Evolutionary conservation across 805 yeast genomes (phyloP), one percentile per base, ranked within the genome.

Genomic region (Phaffomyces antillensis): DNA sequence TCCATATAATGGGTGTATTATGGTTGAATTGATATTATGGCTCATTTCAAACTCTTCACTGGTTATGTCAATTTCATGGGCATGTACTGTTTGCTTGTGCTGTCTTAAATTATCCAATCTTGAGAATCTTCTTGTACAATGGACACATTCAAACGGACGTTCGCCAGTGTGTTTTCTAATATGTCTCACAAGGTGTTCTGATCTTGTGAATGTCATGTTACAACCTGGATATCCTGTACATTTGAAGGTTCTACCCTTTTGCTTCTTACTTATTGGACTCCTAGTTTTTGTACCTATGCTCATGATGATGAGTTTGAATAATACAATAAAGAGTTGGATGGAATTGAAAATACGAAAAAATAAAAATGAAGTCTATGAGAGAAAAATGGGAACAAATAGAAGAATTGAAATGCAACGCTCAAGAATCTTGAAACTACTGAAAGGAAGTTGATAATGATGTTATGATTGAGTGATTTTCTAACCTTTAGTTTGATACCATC

Each of bases 81-180:
- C 79, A 52, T 83, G 89, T 7, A 83, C 89, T 0, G 96, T 85
- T 59, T 88, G 95, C 48, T 84, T 83, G 66, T 89, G 97, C 66
- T 90, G 97, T 48, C 96, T 74, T 50, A 90, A 71, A 61, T 90
- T 90, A 64, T 90, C 97, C 47, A 90, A 67, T 39, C 97, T 73
- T 16, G 49, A 81, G 60, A 89, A 89, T 59, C 79, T 75, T 58
- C 89, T 80, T 31, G 80, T 70, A 61, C 95, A 86, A 61, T 83
- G 84, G 40, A 83, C 83, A 63, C 97, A 89, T 43, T 85, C 79
- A 62, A 88, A 89, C 3, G 97, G 97, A 46, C 96, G 71, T 62
- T 89, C 97, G 37, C 96, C 97, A 0, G 96, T 90, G 62, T 89
- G 97, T 56, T 89, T 90, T 47, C 96, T 70, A 43, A 90, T 83